Percentiles rank a stretch among this genome's conserved stretches.
phyloP scores from a whole-genome alignment of 2,329 filamentous ascomycete genomes.

The Lasiodiplodia theobromae region DNA sequence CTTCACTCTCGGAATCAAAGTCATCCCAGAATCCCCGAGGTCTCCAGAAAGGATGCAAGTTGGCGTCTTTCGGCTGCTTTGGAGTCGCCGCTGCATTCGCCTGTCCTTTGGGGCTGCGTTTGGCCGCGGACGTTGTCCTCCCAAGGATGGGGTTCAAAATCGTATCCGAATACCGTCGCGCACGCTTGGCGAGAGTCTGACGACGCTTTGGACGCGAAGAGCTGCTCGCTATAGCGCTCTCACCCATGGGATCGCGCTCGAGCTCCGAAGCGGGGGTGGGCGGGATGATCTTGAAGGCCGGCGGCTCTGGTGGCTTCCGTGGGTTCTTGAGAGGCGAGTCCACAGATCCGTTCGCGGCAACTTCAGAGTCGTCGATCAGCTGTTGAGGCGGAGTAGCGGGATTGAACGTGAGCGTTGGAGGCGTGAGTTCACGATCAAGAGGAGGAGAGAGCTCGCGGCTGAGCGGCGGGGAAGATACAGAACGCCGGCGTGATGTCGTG shows the following conservation, averaged over 20 bases:
- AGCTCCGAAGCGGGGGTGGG: slow-evolving; percentile 59
- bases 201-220: slow-evolving; percentile 45
- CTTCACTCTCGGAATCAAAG: slow-evolving; percentile 50
- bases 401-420: slow-evolving; percentile 41
- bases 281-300: slow-evolving; percentile 62
- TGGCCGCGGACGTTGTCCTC: slow-evolving; percentile 30
- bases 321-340: slow-evolving; percentile 67
- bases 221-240: slow-evolving; percentile 30
- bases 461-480: slow-evolving; percentile 14
- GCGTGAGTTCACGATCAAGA: slow-evolving; percentile 12
- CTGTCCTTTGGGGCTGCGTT: slow-evolving; percentile 34
- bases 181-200: slow-evolving; percentile 51
- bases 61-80: slow-evolving; percentile 49
- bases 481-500: neutral
- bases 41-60: slow-evolving; percentile 68
- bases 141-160: slow-evolving; percentile 52
- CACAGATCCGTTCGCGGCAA: slow-evolving; percentile 40
- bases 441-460: slow-evolving; percentile 17
- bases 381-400: slow-evolving; percentile 48
- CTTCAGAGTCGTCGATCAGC: slow-evolving; percentile 29
- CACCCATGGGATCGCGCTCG: slow-evolving; percentile 47
- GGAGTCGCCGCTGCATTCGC: slow-evolving; percentile 31
- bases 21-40: slow-evolving; percentile 70
- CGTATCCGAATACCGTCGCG: slow-evolving; percentile 55
- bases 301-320: slow-evolving; percentile 63